These are phyloP conservation scores for Avena sativa DNA, from an alignment of 176 grass and related monocot species.

Conservation along the genomic window DNA sequence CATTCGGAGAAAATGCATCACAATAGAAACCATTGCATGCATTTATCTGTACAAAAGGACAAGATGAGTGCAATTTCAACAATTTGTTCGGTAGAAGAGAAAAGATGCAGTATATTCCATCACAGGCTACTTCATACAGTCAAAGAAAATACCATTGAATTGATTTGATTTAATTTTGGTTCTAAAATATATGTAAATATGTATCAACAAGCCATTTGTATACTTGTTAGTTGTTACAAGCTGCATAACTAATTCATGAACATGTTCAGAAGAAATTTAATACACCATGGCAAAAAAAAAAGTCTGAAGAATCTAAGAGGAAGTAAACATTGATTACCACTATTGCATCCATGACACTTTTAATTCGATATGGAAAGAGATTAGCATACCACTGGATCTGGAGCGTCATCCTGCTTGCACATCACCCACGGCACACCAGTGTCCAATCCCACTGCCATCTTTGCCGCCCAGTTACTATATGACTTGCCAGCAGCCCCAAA, in stretches of 20 bases:
- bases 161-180: neutral
- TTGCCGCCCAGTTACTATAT: slow-evolving; percentile 93
- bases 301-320: neutral
- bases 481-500: slow-evolving; percentile 81
- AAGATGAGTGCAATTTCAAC: slow-evolving; percentile 18
- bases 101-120: neutral
- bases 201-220: neutral
- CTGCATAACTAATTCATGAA: neutral
- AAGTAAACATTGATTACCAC: neutral
- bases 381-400: slow-evolving; percentile 90
- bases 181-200: neutral
- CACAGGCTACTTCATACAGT: neutral
- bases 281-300: neutral
- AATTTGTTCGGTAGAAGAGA: neutral
- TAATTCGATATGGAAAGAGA: slow-evolving; percentile 16
- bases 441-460: slow-evolving; percentile 80
- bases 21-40: slow-evolving; percentile 99
- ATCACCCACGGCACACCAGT: slow-evolving; percentile 99
- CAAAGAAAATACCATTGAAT: neutral
- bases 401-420: slow-evolving; percentile 99
- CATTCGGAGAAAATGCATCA: slow-evolving; percentile 91
- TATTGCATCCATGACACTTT: neutral
- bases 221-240: neutral
- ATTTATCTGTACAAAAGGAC: slow-evolving; percentile 76
- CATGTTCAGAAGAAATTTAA: neutral